These are phyloP conservation scores for Leishmania turanica DNA, from an alignment of 208 protist species.

Conservation along the genomic window DNA sequence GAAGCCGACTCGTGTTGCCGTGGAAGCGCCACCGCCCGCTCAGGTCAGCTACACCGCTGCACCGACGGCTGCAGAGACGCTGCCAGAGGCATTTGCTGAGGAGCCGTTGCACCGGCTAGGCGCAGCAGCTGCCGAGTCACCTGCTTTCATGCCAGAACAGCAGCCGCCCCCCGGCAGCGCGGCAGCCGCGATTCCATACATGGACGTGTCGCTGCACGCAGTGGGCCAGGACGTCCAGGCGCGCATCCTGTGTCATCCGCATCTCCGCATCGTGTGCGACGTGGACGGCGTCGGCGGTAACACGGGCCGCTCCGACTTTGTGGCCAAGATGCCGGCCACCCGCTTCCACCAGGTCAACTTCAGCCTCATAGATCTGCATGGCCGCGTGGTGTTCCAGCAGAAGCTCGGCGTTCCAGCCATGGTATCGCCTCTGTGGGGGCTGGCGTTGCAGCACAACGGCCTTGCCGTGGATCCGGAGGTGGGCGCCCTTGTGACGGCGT, in stretches of 20 bases:
- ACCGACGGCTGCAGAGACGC: neutral
- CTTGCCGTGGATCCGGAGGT: constrained; percentile 55
- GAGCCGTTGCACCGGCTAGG: neutral
- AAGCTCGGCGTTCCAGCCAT: constrained; percentile 65
- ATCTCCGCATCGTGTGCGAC: constrained; percentile 70
- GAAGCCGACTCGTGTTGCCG: neutral
- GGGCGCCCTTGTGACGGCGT: constrained; percentile 39
- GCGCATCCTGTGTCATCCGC: constrained; percentile 50
- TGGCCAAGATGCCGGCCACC: constrained; percentile 46
- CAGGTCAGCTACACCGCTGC: neutral
- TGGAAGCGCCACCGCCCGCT: neutral
- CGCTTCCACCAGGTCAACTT: constrained; percentile 59
- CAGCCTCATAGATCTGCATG: constrained; percentile 55
- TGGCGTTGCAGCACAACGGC: constrained; percentile 64
- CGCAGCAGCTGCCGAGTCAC: neutral
- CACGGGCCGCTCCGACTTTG: constrained; percentile 57
- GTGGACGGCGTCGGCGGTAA: constrained; percentile 67
- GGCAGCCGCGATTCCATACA: constrained; percentile 32
- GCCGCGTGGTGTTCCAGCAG: constrained; percentile 73
- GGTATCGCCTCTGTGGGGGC: constrained; percentile 49
- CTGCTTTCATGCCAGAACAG: neutral
- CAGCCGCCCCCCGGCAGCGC: neutral
- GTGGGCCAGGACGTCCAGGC: constrained; percentile 61
- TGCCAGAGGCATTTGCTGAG: neutral
- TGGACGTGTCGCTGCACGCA: constrained; percentile 61